phyloP scores from a whole-genome alignment of 2,329 filamentous ascomycete species.

The Fusarium concolor region DNA sequence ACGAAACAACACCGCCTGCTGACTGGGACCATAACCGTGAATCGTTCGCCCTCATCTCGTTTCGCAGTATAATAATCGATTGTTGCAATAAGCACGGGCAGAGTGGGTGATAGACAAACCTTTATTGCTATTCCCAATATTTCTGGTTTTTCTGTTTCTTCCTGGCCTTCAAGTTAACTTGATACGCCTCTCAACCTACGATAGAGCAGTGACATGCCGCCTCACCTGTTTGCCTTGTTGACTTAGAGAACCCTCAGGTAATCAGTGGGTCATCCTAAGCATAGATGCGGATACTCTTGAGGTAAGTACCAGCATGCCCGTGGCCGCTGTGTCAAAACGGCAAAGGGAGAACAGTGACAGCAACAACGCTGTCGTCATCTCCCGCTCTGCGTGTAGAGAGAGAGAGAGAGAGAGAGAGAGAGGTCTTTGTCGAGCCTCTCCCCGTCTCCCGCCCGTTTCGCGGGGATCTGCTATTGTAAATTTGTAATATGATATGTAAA shows the following conservation, averaged over 20 bases:
- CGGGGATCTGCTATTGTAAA: background rate
- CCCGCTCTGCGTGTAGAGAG: background rate
- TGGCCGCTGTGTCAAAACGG: background rate
- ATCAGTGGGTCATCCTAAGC: constrained; percentile 22
- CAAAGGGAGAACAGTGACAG: constrained; percentile 20
- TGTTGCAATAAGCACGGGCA: background rate
- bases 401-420: background rate
- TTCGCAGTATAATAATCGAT: constrained; percentile 6
- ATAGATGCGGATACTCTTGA: constrained; percentile 7
- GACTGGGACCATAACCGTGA: background rate
- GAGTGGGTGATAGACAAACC: constrained; percentile 14
- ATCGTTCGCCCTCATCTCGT: background rate
- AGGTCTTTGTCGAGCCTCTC: constrained; percentile 8
- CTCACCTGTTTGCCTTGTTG: constrained; percentile 30
- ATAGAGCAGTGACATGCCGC: constrained; percentile 39
- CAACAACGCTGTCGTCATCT: constrained; percentile 34
- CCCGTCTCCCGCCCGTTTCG: constrained; percentile 18
- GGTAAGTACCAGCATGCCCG: constrained; percentile 24
- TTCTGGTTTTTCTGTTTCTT: constrained; percentile 15
- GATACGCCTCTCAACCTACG: constrained; percentile 29
- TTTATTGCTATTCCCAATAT: constrained; percentile 3
- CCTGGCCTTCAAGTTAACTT: constrained; percentile 4
- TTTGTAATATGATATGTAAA: background rate
- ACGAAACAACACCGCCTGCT: background rate
- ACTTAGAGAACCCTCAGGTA: constrained; percentile 21